Base-by-base conservation (phyloP, 108 stramenopile species). In the Cyclotella kingstonii region DNA sequence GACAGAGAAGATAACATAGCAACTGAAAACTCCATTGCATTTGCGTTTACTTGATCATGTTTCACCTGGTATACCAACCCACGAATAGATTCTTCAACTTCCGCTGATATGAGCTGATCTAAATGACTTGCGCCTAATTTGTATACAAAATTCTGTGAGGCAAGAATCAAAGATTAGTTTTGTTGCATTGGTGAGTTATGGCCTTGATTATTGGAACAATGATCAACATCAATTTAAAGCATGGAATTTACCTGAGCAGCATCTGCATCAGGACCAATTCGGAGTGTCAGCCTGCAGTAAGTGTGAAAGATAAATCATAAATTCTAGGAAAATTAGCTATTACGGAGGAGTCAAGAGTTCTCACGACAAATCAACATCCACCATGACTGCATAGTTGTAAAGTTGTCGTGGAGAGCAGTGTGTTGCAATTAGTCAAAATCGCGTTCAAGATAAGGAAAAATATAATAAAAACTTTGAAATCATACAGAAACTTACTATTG, bases 91-190 rank as follows among this genome's bases (percentile, higher is more conserved):
- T 76, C 77, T 27, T 81, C 80, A 30, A 69, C 63, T 38, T 79
- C 74, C 15, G 80, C 74, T 14, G 77, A 53, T 22, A 81, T 30
- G 4, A 79, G 63, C 23, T 81, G 78, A 41, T 81, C 75, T 27
- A 81, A 64, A 15, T 70, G 61, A 49, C 79, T 70, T 34, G 78
- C 77, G 21, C 80, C 80, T 40, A 81, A 38, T 34, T 64, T 81
- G 74, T 81, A 81, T 26, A 81, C 77, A 51, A 81, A 81, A 48
- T 47, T 63, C 39, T 47, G 29, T 56, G 48, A 54, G 33, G 36
- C 35, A 17, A 1, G 21, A 44, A 4, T 18, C 43, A 44, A 44
- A 5, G 14, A n/a, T 12, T n/a, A n/a, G 19, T 12, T 28, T 40
- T 40, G 50, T 40, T 23, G 36, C 1, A 22, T 36, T 23, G 48